These are phyloP conservation scores for Mycena alexandri DNA, from an alignment of 768 basidiomycete species.

Conservation along the genomic window DNA sequence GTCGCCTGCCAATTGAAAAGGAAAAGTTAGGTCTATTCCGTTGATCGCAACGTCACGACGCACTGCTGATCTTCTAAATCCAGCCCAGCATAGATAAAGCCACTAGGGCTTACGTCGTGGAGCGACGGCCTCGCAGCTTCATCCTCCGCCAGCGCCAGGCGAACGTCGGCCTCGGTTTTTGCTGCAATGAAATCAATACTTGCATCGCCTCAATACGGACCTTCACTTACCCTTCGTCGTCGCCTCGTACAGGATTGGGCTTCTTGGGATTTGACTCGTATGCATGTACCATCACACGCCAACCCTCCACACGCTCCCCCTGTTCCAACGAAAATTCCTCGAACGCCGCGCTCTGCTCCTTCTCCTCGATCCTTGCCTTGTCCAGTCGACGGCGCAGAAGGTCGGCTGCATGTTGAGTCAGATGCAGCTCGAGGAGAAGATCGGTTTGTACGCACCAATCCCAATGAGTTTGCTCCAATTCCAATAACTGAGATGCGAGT, in stretches of 20 bases:
- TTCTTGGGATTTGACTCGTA: neutral
- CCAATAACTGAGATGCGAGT: slow-evolving; percentile 42
- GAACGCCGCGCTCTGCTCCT: neutral
- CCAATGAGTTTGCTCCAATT: slow-evolving; percentile 45
- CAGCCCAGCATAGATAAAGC: slow-evolving; percentile 1
- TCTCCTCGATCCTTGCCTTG: neutral
- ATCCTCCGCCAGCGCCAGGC: slow-evolving; percentile 6
- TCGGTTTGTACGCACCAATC: slow-evolving; percentile 37
- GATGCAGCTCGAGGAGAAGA: neutral
- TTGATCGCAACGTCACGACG: neutral
- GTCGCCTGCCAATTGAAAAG: slow-evolving; percentile 1
- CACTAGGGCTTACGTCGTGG: slow-evolving; percentile 16
- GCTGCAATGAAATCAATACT: neutral
- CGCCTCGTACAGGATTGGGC: slow-evolving; percentile 5
- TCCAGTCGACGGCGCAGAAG: neutral
- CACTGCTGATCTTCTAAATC: slow-evolving; percentile 24
- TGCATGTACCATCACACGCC: neutral
- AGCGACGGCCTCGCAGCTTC: neutral
- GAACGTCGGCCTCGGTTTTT: slow-evolving; percentile 12
- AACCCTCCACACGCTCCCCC: neutral
- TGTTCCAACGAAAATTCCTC: slow-evolving; percentile 7
- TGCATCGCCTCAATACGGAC: neutral
- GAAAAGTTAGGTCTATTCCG: neutral
- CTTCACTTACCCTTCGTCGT: neutral
- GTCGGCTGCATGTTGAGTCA: neutral